These are phyloP conservation scores for Peronospora tabacina DNA, from an alignment of 352 stramenopile genomes.

Conservation along the genomic window DNA sequence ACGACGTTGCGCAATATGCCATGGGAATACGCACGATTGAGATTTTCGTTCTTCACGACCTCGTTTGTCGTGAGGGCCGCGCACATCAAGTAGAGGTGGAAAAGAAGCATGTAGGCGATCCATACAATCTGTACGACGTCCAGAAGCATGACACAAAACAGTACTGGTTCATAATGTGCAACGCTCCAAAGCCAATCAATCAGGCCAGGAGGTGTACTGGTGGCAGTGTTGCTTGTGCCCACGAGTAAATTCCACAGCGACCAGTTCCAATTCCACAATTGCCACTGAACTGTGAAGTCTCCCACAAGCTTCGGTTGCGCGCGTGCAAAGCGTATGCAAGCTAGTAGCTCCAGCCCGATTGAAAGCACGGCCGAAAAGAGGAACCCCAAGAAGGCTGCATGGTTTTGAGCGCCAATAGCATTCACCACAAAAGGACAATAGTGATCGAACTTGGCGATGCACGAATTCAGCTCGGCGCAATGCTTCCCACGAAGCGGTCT, in stretches of 20 bases:
- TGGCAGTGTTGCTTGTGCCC: background rate
- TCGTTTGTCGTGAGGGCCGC: constrained; percentile 71
- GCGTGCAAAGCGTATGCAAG: constrained; percentile 36
- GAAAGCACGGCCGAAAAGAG: constrained; percentile 60
- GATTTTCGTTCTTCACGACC: constrained; percentile 62
- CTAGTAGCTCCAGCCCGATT: constrained; percentile 44
- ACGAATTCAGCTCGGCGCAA: constrained; percentile 67
- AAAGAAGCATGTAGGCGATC: constrained; percentile 68
- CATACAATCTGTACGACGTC: constrained; percentile 50
- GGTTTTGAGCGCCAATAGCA: constrained; percentile 92
- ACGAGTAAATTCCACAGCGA: constrained; percentile 16
- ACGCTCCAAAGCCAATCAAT: constrained; percentile 43
- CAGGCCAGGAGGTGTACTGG: constrained; percentile 11
- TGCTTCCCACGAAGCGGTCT: constrained; percentile 71
- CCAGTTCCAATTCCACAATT: constrained; percentile 26
- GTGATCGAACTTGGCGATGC: constrained; percentile 80
- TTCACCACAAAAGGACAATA: constrained; percentile 87
- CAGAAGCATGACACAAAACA: constrained; percentile 47
- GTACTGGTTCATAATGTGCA: constrained; percentile 51
- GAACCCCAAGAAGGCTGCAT: constrained; percentile 92
- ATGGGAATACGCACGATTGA: constrained; percentile 45
- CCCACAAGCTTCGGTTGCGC: constrained; percentile 27
- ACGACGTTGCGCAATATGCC: constrained; percentile 46
- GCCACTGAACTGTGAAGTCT: constrained; percentile 29
- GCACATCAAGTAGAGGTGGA: constrained; percentile 57